A percentile compares a stretch with the other conserved stretches of the same genome.
Evolutionary conservation across 306 rosid genomes (phyloP).

Genomic region (Datisca glomerata): DNA sequence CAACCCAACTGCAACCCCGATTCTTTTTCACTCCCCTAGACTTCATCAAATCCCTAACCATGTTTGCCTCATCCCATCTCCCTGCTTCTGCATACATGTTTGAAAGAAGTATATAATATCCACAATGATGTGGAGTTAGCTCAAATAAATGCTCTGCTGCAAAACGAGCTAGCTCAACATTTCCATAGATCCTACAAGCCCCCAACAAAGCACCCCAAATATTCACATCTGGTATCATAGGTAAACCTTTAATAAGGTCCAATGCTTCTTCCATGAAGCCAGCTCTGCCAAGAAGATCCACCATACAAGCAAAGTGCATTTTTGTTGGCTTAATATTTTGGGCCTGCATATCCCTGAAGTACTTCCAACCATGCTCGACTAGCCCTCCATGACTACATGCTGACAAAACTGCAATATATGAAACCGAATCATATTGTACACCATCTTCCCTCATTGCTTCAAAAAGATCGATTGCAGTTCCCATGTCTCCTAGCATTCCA

Average conservation of each 20-base stretch:
- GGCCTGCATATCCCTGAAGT: slow-evolving; percentile 43
- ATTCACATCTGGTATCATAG: slow-evolving; percentile 54
- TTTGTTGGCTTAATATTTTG: slow-evolving; percentile 47
- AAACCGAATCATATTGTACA: slow-evolving; percentile 56
- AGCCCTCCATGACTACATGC: slow-evolving; percentile 92
- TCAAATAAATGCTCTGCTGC: slow-evolving; percentile 69
- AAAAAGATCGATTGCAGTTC: slow-evolving; percentile 51
- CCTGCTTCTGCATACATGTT: slow-evolving; percentile 87
- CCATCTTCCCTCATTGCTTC: slow-evolving; percentile 56
- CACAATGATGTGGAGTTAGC: slow-evolving; percentile 64
- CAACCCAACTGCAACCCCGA: slow-evolving; percentile 82
- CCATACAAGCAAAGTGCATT: slow-evolving; percentile 81
- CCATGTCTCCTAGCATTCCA: slow-evolving; percentile 76
- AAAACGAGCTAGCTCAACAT: slow-evolving; percentile 55
- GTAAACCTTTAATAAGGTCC: slow-evolving; percentile 43
- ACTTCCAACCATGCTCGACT: slow-evolving; percentile 49
- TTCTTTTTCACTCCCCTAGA: slow-evolving; percentile 61
- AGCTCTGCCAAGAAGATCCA: slow-evolving; percentile 84
- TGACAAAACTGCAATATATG: slow-evolving; percentile 74
- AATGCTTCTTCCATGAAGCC: slow-evolving; percentile 67
- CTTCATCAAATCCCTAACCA: slow-evolving; percentile 70
- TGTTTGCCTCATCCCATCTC: slow-evolving; percentile 80
- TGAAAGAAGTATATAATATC: slow-evolving; percentile 77
- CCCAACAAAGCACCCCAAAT: slow-evolving; percentile 92
- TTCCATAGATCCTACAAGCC: slow-evolving; percentile 71